phyloP scores from a whole-genome alignment of 495 filamentous ascomycete species.

The Trichoderma erinaceum region DNA sequence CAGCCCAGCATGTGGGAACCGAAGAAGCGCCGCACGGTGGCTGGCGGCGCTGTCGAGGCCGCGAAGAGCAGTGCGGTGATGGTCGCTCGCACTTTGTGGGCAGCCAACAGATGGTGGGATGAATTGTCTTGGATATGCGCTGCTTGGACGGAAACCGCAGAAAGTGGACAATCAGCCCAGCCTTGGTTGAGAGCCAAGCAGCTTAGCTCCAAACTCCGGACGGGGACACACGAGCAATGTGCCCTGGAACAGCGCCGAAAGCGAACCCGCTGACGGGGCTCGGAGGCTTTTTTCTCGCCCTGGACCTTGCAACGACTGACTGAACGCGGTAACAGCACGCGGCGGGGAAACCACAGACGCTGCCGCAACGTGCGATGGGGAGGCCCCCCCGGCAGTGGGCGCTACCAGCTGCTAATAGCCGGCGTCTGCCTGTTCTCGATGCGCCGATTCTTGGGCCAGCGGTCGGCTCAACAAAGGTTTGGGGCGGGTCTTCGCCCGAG shows the following conservation, averaged over 20 bases:
- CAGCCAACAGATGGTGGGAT: conserved; percentile 7
- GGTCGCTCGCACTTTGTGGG: background rate
- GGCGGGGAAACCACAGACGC: no score
- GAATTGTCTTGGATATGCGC: background rate
- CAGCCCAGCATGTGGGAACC: background rate
- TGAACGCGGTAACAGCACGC: no score
- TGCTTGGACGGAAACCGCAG: background rate
- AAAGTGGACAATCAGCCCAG: background rate
- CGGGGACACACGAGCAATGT: no score
- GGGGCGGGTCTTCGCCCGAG: background rate
- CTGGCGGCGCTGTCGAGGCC: background rate
- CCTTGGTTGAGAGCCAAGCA: background rate
- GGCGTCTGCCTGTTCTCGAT: background rate
- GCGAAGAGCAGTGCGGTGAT: background rate
- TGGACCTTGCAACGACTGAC: no score
- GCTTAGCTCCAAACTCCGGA: no score
- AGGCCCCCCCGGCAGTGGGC: background rate
- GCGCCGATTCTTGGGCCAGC: conserved; percentile 1
- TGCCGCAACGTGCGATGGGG: background rate
- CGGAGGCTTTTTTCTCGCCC: no score
- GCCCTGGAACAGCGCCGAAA: no score
- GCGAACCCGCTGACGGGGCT: no score
- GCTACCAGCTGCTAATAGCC: background rate
- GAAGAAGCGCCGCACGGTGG: background rate
- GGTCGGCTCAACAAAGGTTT: background rate